These are phyloP conservation scores for Cladophialophora exuberans DNA, from an alignment of 2,329 filamentous ascomycete genomes.

Conservation along the genomic window DNA sequence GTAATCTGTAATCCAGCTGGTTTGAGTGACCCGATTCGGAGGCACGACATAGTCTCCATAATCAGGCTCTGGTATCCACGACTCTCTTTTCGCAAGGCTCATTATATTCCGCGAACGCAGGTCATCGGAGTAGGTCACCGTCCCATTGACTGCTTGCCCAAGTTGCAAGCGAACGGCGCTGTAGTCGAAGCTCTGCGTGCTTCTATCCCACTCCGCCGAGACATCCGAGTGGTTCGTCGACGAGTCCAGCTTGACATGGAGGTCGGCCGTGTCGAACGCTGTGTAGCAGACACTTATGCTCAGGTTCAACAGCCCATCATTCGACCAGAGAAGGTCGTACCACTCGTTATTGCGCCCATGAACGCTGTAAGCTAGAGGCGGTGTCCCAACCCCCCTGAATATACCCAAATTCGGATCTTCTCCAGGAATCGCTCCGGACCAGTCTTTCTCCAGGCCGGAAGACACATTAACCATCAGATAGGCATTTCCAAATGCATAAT, in stretches of 20 bases:
- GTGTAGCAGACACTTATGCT: conserved; percentile 8
- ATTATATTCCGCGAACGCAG: conserved; percentile 4
- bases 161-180: background rate
- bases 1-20: conserved; percentile 10
- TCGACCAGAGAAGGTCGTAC: conserved; percentile 5
- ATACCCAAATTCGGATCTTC: conserved; percentile 7
- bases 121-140: background rate
- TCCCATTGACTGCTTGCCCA: background rate
- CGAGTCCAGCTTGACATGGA: conserved; percentile 5
- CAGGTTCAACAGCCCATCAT: conserved; percentile 7
- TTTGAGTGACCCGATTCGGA: conserved; percentile 1
- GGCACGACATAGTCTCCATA: conserved; percentile 3
- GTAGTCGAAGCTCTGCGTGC: background rate
- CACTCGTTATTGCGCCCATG: conserved; percentile 10
- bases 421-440: background rate
- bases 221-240: conserved; percentile 1
- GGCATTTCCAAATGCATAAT: conserved; percentile 9
- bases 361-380: conserved; percentile 1
- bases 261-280: conserved; percentile 7
- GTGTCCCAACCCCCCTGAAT: background rate
- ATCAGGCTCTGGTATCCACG: conserved; percentile 9
- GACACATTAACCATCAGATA: conserved; percentile 6
- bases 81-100: background rate
- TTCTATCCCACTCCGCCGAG: background rate
- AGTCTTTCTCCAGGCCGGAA: conserved; percentile 5